Evolutionary conservation across 495 filamentous ascomycete genomes (phyloP).

Genomic region (Aspergillus carlsbadensis): DNA sequence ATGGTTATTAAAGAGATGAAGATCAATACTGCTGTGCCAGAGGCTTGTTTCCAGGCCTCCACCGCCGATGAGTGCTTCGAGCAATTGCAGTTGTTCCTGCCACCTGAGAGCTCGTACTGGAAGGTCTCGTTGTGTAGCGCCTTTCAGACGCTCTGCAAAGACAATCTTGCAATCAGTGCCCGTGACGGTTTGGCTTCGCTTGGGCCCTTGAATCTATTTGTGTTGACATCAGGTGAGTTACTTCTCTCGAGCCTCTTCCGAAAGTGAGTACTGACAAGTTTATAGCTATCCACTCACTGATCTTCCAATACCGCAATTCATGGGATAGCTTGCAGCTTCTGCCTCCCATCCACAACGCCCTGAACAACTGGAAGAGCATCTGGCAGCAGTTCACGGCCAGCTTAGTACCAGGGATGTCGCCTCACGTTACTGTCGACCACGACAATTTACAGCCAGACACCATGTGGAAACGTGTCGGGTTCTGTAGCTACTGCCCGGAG

Average conservation of each 20-base stretch:
- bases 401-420: background rate
- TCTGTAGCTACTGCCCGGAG: slow-evolving; percentile 17
- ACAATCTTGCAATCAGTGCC: slow-evolving; percentile 4
- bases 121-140: slow-evolving; percentile 5
- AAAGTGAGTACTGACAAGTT: too few relatives aligned
- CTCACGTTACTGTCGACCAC: slow-evolving; percentile 18
- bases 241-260: too few relatives aligned
- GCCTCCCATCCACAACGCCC: slow-evolving; percentile 13
- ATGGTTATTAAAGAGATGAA: slow-evolving; percentile 34
- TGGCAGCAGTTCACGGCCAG: slow-evolving; percentile 16
- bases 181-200: slow-evolving; percentile 13
- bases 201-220: slow-evolving; percentile 23
- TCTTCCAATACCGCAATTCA: slow-evolving; percentile 28
- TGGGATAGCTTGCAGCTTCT: slow-evolving; percentile 15
- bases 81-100: too few relatives aligned
- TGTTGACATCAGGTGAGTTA: slow-evolving; percentile 9
- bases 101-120: too few relatives aligned
- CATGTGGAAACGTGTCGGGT: slow-evolving; percentile 24
- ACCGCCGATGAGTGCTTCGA: too few relatives aligned
- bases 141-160: too few relatives aligned
- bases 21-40: slow-evolving; percentile 27
- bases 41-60: slow-evolving; percentile 33
- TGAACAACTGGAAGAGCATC: slow-evolving; percentile 18
- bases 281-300: slow-evolving; percentile 20
- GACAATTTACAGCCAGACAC: background rate